Evolutionary conservation across 371 early-diverging fungal species (phyloP).

Genomic region (Dinochytrium kinnereticum): DNA sequence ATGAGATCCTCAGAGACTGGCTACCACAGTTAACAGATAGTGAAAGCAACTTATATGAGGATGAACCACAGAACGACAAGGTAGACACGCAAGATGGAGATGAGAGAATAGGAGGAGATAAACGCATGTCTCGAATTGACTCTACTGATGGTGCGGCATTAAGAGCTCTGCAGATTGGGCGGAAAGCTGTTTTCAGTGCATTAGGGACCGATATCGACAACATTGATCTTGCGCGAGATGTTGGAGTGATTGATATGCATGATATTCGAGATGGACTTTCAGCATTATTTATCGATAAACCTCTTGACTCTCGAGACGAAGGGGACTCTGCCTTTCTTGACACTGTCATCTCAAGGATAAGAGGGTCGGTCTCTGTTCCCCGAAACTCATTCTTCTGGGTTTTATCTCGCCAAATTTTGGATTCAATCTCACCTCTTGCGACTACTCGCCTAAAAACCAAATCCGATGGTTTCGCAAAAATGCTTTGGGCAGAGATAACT

Average conservation of each 20-base stretch:
- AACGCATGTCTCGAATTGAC: background rate
- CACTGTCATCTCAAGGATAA: background rate
- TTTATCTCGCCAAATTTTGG: conserved; percentile 34
- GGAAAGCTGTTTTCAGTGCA: background rate
- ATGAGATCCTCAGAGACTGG: conserved; percentile 3
- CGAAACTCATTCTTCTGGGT: conserved; percentile 30
- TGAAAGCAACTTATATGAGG: background rate
- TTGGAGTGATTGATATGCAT: conserved; percentile 1
- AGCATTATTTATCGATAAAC: background rate
- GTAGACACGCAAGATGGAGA: background rate
- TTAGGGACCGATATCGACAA: background rate
- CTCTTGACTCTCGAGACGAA: background rate
- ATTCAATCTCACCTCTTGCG: conserved; percentile 23
- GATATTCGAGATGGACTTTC: background rate
- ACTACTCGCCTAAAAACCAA: conserved; percentile 22
- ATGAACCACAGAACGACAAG: background rate
- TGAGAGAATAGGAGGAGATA: background rate
- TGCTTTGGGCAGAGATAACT: conserved; percentile 36
- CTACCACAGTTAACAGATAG: background rate
- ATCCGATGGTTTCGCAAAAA: conserved; percentile 20
- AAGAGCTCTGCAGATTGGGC: background rate
- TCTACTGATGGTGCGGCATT: background rate
- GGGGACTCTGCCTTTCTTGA: background rate
- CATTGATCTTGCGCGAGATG: background rate
- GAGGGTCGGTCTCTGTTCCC: background rate